Percentiles rank a stretch among this genome's conserved stretches.
phyloP scores from a whole-genome alignment of 805 yeast species.

The Metschnikowia drakensbergensis region DNA sequence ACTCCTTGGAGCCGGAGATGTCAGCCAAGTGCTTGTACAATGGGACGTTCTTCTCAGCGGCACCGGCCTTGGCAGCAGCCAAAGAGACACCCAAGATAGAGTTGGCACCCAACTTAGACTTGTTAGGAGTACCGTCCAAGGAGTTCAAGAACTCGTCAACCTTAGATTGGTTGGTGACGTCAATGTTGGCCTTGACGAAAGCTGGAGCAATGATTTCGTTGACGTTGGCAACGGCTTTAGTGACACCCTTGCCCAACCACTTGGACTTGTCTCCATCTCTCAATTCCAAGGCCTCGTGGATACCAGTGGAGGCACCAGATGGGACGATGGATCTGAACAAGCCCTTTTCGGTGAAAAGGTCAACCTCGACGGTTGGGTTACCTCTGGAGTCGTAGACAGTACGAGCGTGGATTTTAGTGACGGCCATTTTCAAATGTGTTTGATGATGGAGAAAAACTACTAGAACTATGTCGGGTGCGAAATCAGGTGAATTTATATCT shows the following conservation, averaged over 20 bases:
- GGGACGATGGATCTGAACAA: slow-evolving; percentile 96
- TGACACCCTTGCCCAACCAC: slow-evolving; percentile 99
- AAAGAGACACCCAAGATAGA: slow-evolving; percentile 97
- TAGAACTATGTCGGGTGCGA: slow-evolving; percentile 9
- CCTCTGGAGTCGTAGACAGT: slow-evolving; percentile 99
- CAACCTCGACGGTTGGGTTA: slow-evolving; percentile 99
- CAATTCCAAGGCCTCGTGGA: slow-evolving; percentile 96
- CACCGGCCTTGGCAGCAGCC: slow-evolving; percentile 97
- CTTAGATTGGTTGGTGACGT: slow-evolving; percentile 81
- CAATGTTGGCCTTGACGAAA: slow-evolving; percentile 71
- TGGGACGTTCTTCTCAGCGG: slow-evolving; percentile 92
- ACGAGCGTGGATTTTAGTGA: slow-evolving; percentile 86
- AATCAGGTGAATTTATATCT: slow-evolving; percentile 13
- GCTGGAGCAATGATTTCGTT: slow-evolving; percentile 95
- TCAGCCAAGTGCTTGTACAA: slow-evolving; percentile 88
- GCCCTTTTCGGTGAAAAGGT: slow-evolving; percentile 88
- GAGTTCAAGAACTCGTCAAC: slow-evolving; percentile 80
- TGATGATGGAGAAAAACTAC: slow-evolving; percentile 10
- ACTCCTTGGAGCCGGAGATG: slow-evolving; percentile 65
- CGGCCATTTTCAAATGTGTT: slow-evolving; percentile 55
- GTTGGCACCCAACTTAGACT: slow-evolving; percentile 96
- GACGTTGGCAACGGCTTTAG: slow-evolving; percentile 95
- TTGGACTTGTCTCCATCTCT: slow-evolving; percentile 97
- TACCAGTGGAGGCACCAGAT: slow-evolving; percentile 99
- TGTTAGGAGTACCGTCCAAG: slow-evolving; percentile 97